Evolutionary conservation across 2,329 filamentous ascomycete species (phyloP), one percentile per base, ranked within the genome.

Genomic region (Talaromyces sp.): DNA sequence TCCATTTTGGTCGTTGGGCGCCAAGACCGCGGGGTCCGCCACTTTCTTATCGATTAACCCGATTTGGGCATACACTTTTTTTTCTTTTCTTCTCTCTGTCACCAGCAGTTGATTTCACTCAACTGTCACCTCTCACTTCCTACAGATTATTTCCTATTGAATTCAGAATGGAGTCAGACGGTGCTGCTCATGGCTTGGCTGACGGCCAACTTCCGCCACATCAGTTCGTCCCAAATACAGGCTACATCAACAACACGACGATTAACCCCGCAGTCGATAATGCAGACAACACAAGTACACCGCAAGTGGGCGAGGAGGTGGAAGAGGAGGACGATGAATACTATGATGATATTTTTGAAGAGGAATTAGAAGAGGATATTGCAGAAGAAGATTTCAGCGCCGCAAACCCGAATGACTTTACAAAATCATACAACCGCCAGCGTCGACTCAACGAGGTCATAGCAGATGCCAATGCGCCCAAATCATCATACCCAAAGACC

Each of bases 401-500:
- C 0, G 80, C 77, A 1, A 84, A 85, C 61, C 77, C 81, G 0
- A 67, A 82, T 39, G 89, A 96, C 72, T 82, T 91, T 58, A 91
- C 90, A 37, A 94, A 95, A 75, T 86, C 87, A 7, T 94, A 94
- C 79, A 96, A 96, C 72, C 87, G 91, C 61, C 90, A 95, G 71
- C 82, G 85, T 60, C 86, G 86, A 67, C 74, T 89, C 57, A 84
- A 85, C 67, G 82, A 85, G 59, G 70, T 75, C 10, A 69, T 71
- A 53, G 66, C 74, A 56, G 76, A 80, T 63, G 67, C 77, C 13
- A 78, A 77, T 60, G 73, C 71, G 11, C 75, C 87, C 55, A 80
- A 78, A 63, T 77, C 78, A 61, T 79, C 84, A 50, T 81, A 84
- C 57, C 87, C 88, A 2, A 87, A 88, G 67, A 84, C 85, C 58